Conservation (phyloP, 2,329 filamentous ascomycete genomes). For the Trichophyton mentagrophytes region DNA sequence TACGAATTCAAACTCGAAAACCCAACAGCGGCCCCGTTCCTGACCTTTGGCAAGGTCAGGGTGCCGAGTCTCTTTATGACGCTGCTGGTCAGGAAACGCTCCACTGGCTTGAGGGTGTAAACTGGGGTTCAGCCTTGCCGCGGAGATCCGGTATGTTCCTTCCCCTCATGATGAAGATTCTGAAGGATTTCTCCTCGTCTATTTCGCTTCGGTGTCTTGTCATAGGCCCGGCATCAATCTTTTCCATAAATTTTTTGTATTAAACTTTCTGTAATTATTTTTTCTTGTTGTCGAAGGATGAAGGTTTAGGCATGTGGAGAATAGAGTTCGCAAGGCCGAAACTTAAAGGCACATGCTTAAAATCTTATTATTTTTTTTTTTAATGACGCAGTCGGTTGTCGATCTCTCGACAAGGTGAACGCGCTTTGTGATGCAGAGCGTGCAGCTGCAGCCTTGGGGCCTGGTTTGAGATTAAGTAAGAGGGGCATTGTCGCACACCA, state of each 20-base stretch:
- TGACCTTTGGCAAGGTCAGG: not conserved
- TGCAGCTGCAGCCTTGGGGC: too few relatives aligned
- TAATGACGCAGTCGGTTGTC: not conserved
- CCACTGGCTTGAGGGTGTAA: not conserved
- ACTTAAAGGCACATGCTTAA: not conserved
- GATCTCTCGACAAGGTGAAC: not conserved
- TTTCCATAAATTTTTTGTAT: not conserved
- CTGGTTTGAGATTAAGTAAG: too few relatives aligned
- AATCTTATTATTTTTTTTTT: not conserved
- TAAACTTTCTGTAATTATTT: not conserved
- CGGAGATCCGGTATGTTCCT: not conserved
- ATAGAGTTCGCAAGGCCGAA: not conserved
- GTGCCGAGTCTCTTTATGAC: not conserved
- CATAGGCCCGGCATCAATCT: not conserved
- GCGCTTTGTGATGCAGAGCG: too few relatives aligned
- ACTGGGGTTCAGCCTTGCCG: not conserved
- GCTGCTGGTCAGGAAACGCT: not conserved
- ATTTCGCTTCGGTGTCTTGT: not conserved
- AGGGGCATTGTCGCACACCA: too few relatives aligned
- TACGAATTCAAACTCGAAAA: constrained; percentile 19
- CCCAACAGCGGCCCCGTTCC: not conserved
- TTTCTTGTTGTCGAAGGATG: not conserved
- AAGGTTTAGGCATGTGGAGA: not conserved
- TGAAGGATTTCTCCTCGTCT: not conserved
- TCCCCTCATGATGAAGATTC: not conserved